Percentiles rank a stretch among this genome's conserved stretches.
These are phyloP conservation scores for Penicillium argentinense DNA, from an alignment of 495 filamentous ascomycete species.

Conservation along the genomic window DNA sequence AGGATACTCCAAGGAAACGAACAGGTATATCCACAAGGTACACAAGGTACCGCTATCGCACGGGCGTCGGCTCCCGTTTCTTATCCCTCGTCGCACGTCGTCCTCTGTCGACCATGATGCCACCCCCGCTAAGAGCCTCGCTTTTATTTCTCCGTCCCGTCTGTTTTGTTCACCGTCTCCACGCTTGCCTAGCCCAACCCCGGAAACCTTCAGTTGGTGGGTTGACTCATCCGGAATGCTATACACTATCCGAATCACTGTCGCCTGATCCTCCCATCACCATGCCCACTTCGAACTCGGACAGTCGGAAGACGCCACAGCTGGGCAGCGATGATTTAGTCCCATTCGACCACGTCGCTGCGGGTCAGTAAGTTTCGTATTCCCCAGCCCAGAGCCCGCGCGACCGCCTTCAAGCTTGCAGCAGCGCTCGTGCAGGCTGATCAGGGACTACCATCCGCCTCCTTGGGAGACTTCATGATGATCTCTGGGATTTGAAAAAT, in stretches of 20 bases:
- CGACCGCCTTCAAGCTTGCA: slow-evolving; percentile 2
- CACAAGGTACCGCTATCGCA: too few relatives aligned
- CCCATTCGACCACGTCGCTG: slow-evolving; percentile 78
- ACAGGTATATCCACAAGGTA: too few relatives aligned
- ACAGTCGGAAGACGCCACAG: slow-evolving; percentile 36
- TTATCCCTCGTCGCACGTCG: too few relatives aligned
- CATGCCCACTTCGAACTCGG: slow-evolving; percentile 40
- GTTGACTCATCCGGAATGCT: slow-evolving; percentile 24
- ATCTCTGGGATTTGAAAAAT: too few relatives aligned
- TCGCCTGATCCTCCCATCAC: slow-evolving; percentile 12
- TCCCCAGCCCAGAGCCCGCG: slow-evolving; percentile 3
- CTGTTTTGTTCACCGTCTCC: too few relatives aligned
- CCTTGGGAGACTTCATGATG: too few relatives aligned
- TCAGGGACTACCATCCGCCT: neutral
- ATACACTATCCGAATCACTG: slow-evolving; percentile 1
- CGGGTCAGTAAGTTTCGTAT: slow-evolving; percentile 81
- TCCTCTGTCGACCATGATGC: too few relatives aligned
- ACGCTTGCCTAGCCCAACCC: too few relatives aligned
- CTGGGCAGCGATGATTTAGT: slow-evolving; percentile 57
- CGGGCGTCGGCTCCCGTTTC: too few relatives aligned
- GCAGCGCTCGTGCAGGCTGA: slow-evolving; percentile 1
- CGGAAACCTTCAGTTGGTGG: neutral
- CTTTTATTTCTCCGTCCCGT: too few relatives aligned
- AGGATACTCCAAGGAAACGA: too few relatives aligned
- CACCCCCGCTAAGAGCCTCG: too few relatives aligned